These are phyloP conservation scores for Thielaviopsis euricoi DNA, from an alignment of 2,329 filamentous ascomycete species.

Conservation along the genomic window DNA sequence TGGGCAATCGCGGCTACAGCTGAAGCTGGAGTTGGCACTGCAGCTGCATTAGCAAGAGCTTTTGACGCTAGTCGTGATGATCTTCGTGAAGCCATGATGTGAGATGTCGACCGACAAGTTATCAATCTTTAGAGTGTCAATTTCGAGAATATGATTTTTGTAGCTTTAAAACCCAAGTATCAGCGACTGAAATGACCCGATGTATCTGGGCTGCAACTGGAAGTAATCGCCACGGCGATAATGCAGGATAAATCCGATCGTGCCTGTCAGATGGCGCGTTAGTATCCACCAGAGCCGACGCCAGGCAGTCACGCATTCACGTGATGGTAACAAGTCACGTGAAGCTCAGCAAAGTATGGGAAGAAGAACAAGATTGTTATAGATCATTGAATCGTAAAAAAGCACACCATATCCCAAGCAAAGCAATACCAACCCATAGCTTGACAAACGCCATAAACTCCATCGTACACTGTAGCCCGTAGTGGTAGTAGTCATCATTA, in stretches of 20 bases:
- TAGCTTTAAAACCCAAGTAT: no score
- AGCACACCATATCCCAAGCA: neutral
- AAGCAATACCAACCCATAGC: neutral
- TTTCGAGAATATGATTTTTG: no score
- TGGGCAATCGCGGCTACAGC: neutral
- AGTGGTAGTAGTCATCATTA: no score
- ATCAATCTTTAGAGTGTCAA: no score
- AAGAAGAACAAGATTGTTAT: neutral
- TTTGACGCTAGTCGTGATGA: neutral
- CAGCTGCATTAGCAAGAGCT: neutral
- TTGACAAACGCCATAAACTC: neutral
- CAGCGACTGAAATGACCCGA: no score
- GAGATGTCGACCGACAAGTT: no score
- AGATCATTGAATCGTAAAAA: constrained; percentile 1
- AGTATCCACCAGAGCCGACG: neutral
- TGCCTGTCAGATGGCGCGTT: neutral
- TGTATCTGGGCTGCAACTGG: no score
- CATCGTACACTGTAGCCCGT: neutral
- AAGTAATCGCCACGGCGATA: no score
- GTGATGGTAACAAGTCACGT: neutral
- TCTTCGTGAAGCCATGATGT: neutral
- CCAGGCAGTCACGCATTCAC: neutral
- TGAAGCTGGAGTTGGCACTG: neutral
- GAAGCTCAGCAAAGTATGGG: neutral
- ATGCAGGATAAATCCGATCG: neutral